These are phyloP conservation scores for Psilocybe mexicana DNA, from an alignment of 1,284 basidiomycete species.

Conservation along the genomic window DNA sequence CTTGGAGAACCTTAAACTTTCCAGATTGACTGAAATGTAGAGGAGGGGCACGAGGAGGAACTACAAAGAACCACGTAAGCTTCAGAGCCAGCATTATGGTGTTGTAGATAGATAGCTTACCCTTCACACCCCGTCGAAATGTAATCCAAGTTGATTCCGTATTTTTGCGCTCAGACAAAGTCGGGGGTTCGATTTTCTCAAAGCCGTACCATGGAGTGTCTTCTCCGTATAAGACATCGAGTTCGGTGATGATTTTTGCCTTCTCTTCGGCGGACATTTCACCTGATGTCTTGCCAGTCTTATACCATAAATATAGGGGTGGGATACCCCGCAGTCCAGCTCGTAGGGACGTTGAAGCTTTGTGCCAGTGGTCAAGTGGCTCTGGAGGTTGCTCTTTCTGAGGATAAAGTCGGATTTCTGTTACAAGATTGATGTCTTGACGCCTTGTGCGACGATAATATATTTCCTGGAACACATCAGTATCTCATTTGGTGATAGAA, in stretches of 20 bases:
- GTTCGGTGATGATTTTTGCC: constrained; percentile 74
- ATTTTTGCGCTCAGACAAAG: constrained; percentile 43
- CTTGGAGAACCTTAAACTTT: constrained; percentile 86
- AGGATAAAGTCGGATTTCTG: constrained; percentile 59
- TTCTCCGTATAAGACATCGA: constrained; percentile 86
- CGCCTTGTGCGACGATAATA: constrained; percentile 86
- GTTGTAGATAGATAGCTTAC: constrained; percentile 39
- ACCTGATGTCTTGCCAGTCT: constrained; percentile 57
- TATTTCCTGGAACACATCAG: constrained; percentile 50
- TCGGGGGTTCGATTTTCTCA: constrained; percentile 62
- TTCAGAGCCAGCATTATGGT: not conserved
- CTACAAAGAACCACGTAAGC: constrained; percentile 35
- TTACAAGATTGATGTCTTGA: constrained; percentile 71
- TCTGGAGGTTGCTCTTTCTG: constrained; percentile 52
- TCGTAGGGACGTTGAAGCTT: constrained; percentile 54
- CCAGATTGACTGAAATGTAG: constrained; percentile 83
- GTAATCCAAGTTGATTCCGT: constrained; percentile 59
- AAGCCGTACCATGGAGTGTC: constrained; percentile 85
- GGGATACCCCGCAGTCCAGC: constrained; percentile 53
- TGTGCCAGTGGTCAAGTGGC: constrained; percentile 54
- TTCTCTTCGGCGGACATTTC: constrained; percentile 62
- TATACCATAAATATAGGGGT: constrained; percentile 76
- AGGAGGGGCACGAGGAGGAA: constrained; percentile 66
- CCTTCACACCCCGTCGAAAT: constrained; percentile 63
- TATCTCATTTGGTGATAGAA: not conserved